phyloP scores from a whole-genome alignment of 257 asterid species.

The Thymus quinquecostatus region DNA sequence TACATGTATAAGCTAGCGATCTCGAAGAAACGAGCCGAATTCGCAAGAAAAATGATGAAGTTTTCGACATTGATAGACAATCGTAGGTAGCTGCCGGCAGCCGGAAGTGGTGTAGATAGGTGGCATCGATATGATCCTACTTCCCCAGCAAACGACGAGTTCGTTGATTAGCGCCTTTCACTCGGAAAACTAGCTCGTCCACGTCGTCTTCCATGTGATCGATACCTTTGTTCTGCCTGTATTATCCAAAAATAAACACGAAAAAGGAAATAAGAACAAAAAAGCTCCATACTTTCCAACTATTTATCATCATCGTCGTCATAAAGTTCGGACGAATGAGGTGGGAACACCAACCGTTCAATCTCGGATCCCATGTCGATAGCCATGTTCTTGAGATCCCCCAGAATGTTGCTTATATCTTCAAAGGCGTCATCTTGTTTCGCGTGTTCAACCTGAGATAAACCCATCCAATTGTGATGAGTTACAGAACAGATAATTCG shows the following conservation, averaged over 20 bases:
- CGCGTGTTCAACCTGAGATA: constrained; percentile 56
- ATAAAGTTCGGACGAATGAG: neutral
- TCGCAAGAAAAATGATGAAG: neutral
- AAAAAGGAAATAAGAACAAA: neutral
- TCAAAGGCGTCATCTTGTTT: constrained; percentile 72
- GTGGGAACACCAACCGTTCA: constrained; percentile 47
- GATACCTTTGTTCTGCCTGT: constrained; percentile 67
- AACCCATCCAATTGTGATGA: constrained; percentile 15
- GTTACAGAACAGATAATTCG: neutral
- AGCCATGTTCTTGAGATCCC: constrained; percentile 80
- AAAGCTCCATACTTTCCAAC: neutral
- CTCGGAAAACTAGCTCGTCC: constrained; percentile 59
- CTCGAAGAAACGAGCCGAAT: neutral
- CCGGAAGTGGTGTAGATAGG: neutral
- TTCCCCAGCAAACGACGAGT: constrained; percentile 64
- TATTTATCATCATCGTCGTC: neutral
- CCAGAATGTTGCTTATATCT: constrained; percentile 62
- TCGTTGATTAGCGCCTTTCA: constrained; percentile 60
- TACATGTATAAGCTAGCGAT: too few relatives aligned
- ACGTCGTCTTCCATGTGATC: constrained; percentile 57
- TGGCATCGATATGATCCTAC: constrained; percentile 30
- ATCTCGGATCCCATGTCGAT: constrained; percentile 80
- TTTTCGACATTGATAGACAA: neutral
- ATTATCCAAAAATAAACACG: constrained; percentile 16
- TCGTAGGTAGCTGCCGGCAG: too few relatives aligned